Conservation (phyloP, 2,329 filamentous ascomycete species). For the Arachnomyces sp. region DNA sequence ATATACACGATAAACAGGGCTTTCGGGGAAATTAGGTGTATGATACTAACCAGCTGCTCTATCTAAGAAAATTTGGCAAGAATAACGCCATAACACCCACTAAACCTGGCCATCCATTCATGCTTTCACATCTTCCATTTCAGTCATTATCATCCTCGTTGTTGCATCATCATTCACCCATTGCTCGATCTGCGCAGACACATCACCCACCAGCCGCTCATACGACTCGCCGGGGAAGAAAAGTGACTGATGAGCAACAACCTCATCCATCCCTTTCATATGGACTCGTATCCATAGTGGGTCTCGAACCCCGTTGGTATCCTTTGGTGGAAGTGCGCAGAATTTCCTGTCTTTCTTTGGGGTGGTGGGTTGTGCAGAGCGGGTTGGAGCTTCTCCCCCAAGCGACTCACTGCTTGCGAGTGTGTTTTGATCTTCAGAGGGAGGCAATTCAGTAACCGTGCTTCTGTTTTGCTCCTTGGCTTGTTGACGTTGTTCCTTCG, state of each 20-base stretch:
- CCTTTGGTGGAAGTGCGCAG: conserved; percentile 60
- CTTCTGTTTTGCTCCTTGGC: conserved; percentile 19
- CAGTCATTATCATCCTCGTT: conserved; percentile 7
- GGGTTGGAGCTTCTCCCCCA: too few species aligned
- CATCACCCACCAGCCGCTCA: conserved; percentile 66
- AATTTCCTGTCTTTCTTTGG: conserved; percentile 61
- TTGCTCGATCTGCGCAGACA: conserved; percentile 55
- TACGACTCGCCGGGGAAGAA: conserved; percentile 64
- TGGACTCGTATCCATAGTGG: conserved; percentile 67
- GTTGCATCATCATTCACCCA: conserved; percentile 48
- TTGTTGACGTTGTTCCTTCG: conserved; percentile 26
- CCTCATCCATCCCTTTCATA: conserved; percentile 78
- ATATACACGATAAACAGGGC: too few species aligned
- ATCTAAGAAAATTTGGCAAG: background rate
- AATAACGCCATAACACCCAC: background rate
- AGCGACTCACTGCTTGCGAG: too few species aligned
- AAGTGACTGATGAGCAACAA: conserved; percentile 73
- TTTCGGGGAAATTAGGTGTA: too few species aligned
- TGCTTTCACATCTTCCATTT: conserved; percentile 2
- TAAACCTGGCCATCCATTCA: too few species aligned
- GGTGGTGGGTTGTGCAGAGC: background rate
- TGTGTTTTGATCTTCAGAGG: conserved; percentile 11
- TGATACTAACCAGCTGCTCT: background rate
- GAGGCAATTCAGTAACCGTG: conserved; percentile 15
- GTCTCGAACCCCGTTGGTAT: conserved; percentile 51